Evolutionary conservation across 2,329 filamentous ascomycete species (phyloP).

Genomic region (Aspergillus sp.): DNA sequence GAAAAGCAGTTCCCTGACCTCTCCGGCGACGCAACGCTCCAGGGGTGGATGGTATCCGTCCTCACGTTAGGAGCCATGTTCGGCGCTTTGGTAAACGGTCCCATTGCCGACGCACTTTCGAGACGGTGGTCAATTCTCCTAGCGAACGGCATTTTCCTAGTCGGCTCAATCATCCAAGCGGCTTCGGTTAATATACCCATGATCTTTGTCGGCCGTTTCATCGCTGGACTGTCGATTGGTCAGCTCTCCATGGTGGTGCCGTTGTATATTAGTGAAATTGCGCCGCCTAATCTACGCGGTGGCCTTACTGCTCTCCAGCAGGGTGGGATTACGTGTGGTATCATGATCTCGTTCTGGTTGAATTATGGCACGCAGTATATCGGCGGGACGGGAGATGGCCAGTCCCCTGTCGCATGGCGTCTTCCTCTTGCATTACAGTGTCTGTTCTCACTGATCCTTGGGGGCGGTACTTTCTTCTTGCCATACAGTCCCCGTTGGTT

Average conservation of each 20-base stretch:
- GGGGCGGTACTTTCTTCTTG: slow-evolving; percentile 39
- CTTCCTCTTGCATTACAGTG: slow-evolving; percentile 52
- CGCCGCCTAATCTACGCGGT: slow-evolving; percentile 27
- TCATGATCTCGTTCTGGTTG: slow-evolving; percentile 29
- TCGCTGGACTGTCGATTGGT: slow-evolving; percentile 41
- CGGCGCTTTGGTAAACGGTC: not conserved
- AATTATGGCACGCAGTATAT: slow-evolving; percentile 51
- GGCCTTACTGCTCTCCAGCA: slow-evolving; percentile 23
- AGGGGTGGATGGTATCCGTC: not conserved
- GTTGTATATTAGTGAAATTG: slow-evolving; percentile 52
- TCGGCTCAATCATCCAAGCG: slow-evolving; percentile 47
- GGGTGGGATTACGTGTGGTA: slow-evolving; percentile 26
- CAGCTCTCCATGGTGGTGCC: slow-evolving; percentile 45
- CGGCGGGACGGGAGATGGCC: slow-evolving; percentile 17
- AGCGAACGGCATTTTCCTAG: slow-evolving; percentile 30
- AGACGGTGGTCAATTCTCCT: not conserved
- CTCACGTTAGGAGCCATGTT: not conserved
- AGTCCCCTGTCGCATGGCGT: slow-evolving; percentile 43
- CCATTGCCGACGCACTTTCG: not conserved
- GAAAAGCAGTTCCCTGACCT: not conserved
- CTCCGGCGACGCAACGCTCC: not conserved
- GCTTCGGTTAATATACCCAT: slow-evolving; percentile 23
- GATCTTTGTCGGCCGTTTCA: slow-evolving; percentile 36
- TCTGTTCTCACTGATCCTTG: slow-evolving; percentile 33
- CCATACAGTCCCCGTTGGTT: slow-evolving; percentile 58